Base-by-base conservation (phyloP, 1,284 basidiomycete species). In the Pholiota adiposa region DNA sequence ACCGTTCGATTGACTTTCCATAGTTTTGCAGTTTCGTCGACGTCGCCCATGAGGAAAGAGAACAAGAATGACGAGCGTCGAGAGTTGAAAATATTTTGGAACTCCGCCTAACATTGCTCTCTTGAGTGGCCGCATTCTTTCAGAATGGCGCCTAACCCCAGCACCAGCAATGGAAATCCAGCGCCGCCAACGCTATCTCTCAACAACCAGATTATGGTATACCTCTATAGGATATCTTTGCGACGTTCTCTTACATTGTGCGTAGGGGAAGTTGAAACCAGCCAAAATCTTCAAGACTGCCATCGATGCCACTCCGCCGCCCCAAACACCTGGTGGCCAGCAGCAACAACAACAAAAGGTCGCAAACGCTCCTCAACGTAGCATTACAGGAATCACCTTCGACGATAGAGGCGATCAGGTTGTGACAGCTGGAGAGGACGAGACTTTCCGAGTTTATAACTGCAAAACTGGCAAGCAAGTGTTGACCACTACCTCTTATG, bases 1-100 rank as follows among this genome's bases (percentile, higher is more conserved):
- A 98, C 93, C 43, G 97, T 99, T 70, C 94, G 82, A 77, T 96
- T 96, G 64, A 99, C 96, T 71, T 96, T 91, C 94, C 96, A 98
- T 69, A 99, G 83, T 71, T 90, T 88, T 54, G 94, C 88, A 55
- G 85, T 82, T 73, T 93, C 90, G 75, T 92, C 90, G 67, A 78
- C 78, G 63, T 91, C 88, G 63, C 81, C 78, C 86, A 89, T 87
- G 65, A 69, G 73, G 67, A 63, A 60, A 58, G 59, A 67, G 61
- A 63, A 63, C 63, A 61, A 68, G 67, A 72, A 69, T 57, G 58
- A 59, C 34, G 46, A 59, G 53, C 43, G 53, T 54, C 38, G 57
- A 53, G 54, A 61, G 66, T 56, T 54, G 36, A 62, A 62, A 70
- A 67, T 63, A 60, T 67, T 77, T 77, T 56, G 67, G n/a, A 76